phyloP scores from a whole-genome alignment of 306 rosid species.

The Rosa multiflora region DNA sequence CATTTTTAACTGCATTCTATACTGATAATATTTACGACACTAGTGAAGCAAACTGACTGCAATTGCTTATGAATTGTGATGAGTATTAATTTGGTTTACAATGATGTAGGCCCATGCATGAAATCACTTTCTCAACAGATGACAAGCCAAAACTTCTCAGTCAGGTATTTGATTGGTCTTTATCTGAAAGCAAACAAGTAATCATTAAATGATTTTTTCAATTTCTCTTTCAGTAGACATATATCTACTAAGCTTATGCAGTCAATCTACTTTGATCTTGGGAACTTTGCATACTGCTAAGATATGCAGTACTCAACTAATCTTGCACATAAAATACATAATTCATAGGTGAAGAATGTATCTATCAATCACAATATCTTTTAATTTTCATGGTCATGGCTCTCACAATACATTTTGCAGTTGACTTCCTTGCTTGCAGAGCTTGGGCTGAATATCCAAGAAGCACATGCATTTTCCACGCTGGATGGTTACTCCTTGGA shows the following conservation, averaged over 20 bases:
- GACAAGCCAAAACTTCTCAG: constrained; percentile 98
- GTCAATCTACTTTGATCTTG: constrained; percentile 19
- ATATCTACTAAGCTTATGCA: constrained; percentile 13
- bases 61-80: constrained; percentile 9
- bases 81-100: constrained; percentile 30
- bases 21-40: constrained; percentile 22
- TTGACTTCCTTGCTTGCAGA: constrained; percentile 96
- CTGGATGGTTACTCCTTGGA: constrained; percentile 91
- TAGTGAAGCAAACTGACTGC: constrained; percentile 16
- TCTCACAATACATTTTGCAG: constrained; percentile 46
- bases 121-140: constrained; percentile 89
- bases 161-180: constrained; percentile 61
- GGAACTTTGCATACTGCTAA: neutral
- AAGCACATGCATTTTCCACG: constrained; percentile 98
- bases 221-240: neutral
- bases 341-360: constrained; percentile 4
- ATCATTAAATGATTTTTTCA: neutral
- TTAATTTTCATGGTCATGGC: constrained; percentile 9
- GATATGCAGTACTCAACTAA: constrained; percentile 1
- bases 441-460: constrained; percentile 95
- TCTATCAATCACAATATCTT: neutral
- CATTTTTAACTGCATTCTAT: neutral
- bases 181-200: neutral
- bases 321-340: constrained; percentile 2
- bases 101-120: constrained; percentile 95